Evolutionary conservation across 2,329 filamentous ascomycete genomes (phyloP).

Genomic region (Xylogone sp.): DNA sequence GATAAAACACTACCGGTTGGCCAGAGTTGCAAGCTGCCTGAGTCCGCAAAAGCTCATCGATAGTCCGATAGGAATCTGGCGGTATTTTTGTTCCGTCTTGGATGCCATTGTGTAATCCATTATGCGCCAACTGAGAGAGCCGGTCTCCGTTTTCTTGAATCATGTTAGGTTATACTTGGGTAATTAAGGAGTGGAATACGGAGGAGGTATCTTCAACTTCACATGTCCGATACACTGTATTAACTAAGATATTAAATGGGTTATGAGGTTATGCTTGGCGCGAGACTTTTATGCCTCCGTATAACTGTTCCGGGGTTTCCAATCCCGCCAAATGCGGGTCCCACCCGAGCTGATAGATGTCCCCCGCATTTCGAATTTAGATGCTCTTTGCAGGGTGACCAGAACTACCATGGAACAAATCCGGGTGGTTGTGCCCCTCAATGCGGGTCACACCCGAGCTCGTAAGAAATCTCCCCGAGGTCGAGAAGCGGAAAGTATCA

Average conservation of each 20-base stretch:
- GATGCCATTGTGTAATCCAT: neutral
- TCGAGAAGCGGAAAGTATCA: too few relatives aligned
- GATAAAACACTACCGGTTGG: slow-evolving; percentile 11
- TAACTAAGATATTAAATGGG: neutral
- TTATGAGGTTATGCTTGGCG: neutral
- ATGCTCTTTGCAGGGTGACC: neutral
- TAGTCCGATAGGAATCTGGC: slow-evolving; percentile 5
- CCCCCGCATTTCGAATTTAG: neutral
- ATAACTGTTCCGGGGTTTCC: neutral
- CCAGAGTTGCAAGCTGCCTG: slow-evolving; percentile 6
- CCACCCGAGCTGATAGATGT: neutral
- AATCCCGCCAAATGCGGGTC: neutral
- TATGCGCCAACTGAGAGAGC: neutral
- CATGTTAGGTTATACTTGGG: neutral
- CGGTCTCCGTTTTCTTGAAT: neutral
- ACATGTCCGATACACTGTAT: neutral
- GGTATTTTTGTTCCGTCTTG: neutral
- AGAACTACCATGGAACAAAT: neutral
- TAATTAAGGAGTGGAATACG: neutral
- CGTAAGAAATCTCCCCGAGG: neutral
- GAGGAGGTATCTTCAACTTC: neutral
- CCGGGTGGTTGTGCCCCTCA: neutral
- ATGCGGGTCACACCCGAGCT: neutral
- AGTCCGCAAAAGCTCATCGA: slow-evolving; percentile 14
- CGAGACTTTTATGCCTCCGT: neutral